phyloP scores from a whole-genome alignment of 176 grass and related monocot genomes.

The Melocanna baccifera region DNA sequence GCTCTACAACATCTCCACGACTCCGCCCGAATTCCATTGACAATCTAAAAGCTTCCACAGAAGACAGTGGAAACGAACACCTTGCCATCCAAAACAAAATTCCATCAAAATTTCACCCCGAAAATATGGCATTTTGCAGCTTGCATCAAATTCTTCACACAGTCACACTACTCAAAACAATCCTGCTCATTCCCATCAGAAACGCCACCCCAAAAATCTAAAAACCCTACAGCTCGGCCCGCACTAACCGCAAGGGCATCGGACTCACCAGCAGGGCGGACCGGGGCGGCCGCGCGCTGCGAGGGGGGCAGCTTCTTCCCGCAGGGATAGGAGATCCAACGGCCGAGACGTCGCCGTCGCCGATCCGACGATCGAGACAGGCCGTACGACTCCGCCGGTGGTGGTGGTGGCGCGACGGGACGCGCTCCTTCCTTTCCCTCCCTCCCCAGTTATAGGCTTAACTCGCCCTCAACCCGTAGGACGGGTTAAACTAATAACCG shows the following conservation, averaged over 20 bases:
- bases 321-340: not conserved
- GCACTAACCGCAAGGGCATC: not conserved
- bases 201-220: not conserved
- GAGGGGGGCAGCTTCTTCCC: not conserved
- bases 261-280: not conserved
- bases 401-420: not conserved
- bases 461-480: constrained; percentile 13
- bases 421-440: not conserved
- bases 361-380: not conserved
- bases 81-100: not conserved
- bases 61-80: not conserved
- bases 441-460: not conserved
- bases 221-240: not conserved
- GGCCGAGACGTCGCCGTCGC: not conserved
- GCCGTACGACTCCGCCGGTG: not conserved
- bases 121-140: not conserved
- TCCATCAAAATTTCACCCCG: not conserved
- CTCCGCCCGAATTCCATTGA: not conserved
- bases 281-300: not conserved
- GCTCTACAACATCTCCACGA: not conserved
- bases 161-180: not conserved
- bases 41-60: not conserved
- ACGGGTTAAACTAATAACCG: constrained; percentile 44
- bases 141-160: not conserved
- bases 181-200: not conserved